phyloP scores from a whole-genome alignment of 768 basidiomycete genomes.

The Hericium erinaceus region DNA sequence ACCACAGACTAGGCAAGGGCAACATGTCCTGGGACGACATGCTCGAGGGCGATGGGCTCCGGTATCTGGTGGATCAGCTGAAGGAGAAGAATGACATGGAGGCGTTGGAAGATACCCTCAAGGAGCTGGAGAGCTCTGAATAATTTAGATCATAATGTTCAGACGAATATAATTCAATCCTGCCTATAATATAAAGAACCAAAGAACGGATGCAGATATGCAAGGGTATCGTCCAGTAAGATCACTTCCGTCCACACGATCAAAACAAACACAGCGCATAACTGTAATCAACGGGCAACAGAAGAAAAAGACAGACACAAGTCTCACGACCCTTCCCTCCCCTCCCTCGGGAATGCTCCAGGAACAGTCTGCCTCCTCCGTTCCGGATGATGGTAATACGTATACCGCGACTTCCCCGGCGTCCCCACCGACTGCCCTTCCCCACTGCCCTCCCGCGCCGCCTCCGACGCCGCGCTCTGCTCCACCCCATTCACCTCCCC shows the following conservation, averaged over 20 bases:
- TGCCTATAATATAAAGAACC: not conserved
- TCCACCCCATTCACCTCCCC: constrained; percentile 32
- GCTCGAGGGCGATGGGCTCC: constrained; percentile 11
- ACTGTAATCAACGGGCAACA: not conserved
- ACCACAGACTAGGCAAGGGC: constrained; percentile 14
- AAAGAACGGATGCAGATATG: not conserved
- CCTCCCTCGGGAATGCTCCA: constrained; percentile 40
- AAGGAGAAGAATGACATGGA: constrained; percentile 5
- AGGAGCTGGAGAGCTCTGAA: not conserved
- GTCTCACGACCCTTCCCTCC: not conserved
- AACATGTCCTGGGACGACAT: constrained; percentile 13
- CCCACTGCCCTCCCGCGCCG: not conserved
- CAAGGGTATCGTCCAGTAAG: not conserved
- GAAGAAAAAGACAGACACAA: not conserved
- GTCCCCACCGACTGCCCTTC: constrained; percentile 10
- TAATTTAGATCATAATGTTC: not conserved
- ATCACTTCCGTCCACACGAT: not conserved
- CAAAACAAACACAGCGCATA: not conserved
- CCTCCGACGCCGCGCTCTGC: constrained; percentile 20
- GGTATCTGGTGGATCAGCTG: constrained; percentile 3
- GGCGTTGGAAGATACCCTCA: not conserved
- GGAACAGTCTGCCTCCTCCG: constrained; percentile 47
- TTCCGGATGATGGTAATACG: constrained; percentile 86
- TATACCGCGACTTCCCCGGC: constrained; percentile 41
- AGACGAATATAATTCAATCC: not conserved